These are phyloP conservation scores for Pyrrhoderma lamaoense DNA, from an alignment of 1,284 basidiomycete species.

Conservation along the genomic window DNA sequence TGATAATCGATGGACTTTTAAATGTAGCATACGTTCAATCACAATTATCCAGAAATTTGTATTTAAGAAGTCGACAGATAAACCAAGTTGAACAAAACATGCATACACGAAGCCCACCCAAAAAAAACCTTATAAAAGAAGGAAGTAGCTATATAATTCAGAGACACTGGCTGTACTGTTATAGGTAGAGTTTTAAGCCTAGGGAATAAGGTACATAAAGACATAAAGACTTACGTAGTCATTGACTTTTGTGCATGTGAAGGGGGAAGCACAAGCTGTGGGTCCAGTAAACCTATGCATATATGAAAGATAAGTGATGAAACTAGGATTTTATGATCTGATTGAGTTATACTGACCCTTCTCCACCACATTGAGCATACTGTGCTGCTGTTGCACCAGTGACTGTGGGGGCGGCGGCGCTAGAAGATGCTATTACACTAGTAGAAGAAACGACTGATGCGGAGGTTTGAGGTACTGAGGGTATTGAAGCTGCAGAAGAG, in stretches of 20 bases:
- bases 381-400: slow-evolving; percentile 11
- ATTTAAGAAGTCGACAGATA: too few relatives aligned
- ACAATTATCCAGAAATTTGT: too few relatives aligned
- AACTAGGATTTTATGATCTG: neutral
- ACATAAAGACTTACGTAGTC: slow-evolving; percentile 9
- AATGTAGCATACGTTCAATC: too few relatives aligned
- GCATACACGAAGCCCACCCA: too few relatives aligned
- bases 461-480: neutral
- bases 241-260: slow-evolving; percentile 12
- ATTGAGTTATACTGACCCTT: slow-evolving; percentile 1
- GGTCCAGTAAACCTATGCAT: slow-evolving; percentile 14
- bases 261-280: slow-evolving; percentile 12
- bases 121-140: too few relatives aligned
- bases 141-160: slow-evolving; percentile 1
- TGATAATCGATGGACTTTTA: too few relatives aligned
- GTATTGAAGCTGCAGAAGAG: neutral
- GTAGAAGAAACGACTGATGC: neutral
- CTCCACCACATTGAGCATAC: slow-evolving; percentile 17
- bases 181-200: neutral
- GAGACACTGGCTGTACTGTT: slow-evolving; percentile 16
- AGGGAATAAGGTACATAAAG: neutral
- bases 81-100: too few relatives aligned
- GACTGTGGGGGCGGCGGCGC: neutral
- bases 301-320: too few relatives aligned
- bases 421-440: neutral